A percentile compares a stretch with the other conserved stretches of the same genome.
phyloP scores from a whole-genome alignment of 805 yeast species.

The Starmerella ratchasimensis region DNA sequence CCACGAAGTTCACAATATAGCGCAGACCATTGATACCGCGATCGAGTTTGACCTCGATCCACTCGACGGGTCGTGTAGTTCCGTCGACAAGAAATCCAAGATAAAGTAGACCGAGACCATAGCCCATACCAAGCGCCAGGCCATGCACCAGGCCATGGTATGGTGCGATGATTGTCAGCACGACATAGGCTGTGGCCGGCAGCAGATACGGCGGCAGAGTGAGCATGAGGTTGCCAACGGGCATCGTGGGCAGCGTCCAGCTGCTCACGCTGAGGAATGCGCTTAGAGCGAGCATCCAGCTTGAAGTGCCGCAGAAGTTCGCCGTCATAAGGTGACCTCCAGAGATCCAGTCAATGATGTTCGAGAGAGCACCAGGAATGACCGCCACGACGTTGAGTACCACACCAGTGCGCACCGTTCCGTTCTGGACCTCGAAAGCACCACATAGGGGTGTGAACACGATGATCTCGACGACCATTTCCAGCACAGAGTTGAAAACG shows the following conservation, averaged over 20 bases:
- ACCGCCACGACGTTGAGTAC: constrained; percentile 61
- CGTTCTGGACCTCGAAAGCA: constrained; percentile 56
- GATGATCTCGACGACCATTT: constrained; percentile 45
- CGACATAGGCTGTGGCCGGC: constrained; percentile 1
- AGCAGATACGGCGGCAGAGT: constrained; percentile 11
- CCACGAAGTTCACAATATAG: constrained; percentile 39
- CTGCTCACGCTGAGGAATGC: constrained; percentile 12
- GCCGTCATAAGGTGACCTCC: constrained; percentile 6
- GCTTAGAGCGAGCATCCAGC: constrained; percentile 24
- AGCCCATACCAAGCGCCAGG: constrained; percentile 55
- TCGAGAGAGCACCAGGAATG: constrained; percentile 50
- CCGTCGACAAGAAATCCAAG: constrained; percentile 47
- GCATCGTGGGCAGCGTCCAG: constrained; percentile 34
- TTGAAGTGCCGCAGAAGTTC: constrained; percentile 10
- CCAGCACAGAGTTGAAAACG: constrained; percentile 48
- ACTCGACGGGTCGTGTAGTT: constrained; percentile 40
- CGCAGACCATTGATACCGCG: constrained; percentile 42
- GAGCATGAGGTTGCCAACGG: constrained; percentile 21
- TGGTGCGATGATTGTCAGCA: constrained; percentile 1
- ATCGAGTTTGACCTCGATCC: constrained; percentile 46
- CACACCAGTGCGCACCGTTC: constrained; percentile 76
- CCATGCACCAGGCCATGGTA: constrained; percentile 49
- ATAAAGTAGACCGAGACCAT: constrained; percentile 39
- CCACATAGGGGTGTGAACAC: constrained; percentile 48
- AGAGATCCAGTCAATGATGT: constrained; percentile 20